Percentiles rank a stretch among this genome's conserved stretches.
Conservation (phyloP, 2,329 filamentous ascomycete genomes). For the Exutisphaerella laricina region DNA sequence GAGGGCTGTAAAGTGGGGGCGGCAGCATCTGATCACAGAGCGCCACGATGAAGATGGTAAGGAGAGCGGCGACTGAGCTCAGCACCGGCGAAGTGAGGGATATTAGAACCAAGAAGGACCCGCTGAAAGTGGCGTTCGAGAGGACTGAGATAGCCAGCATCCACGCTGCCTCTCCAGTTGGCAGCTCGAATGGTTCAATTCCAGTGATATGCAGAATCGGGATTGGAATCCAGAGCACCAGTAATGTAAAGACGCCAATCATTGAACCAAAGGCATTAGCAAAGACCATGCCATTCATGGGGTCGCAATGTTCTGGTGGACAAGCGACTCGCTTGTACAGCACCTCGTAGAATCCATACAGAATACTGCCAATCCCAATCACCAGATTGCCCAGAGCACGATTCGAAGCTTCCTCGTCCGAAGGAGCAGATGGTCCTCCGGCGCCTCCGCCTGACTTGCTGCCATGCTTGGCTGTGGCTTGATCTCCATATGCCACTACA, state of each 20-base stretch:
- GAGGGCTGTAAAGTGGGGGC: slow-evolving; percentile 58
- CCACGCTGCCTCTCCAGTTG: slow-evolving; percentile 69
- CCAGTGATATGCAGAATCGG: slow-evolving; percentile 75
- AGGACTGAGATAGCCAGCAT: slow-evolving; percentile 75
- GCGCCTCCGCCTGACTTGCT: slow-evolving; percentile 51
- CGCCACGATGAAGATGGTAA: slow-evolving; percentile 96
- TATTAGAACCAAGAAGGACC: slow-evolving; percentile 88
- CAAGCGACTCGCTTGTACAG: slow-evolving; percentile 92
- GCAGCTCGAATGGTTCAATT: slow-evolving; percentile 76
- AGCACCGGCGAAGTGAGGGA: slow-evolving; percentile 88
- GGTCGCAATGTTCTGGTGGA: slow-evolving; percentile 78
- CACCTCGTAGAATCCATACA: slow-evolving; percentile 97
- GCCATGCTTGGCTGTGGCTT: slow-evolving; percentile 46
- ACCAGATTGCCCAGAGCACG: slow-evolving; percentile 81
- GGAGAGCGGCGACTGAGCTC: slow-evolving; percentile 74
- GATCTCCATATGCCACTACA: slow-evolving; percentile 90
- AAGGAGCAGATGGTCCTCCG: slow-evolving; percentile 42
- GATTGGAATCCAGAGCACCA: slow-evolving; percentile 86
- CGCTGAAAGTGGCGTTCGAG: slow-evolving; percentile 87
- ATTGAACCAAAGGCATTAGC: slow-evolving; percentile 86
- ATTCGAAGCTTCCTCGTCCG: slow-evolving; percentile 54
- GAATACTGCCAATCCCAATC: slow-evolving; percentile 81
- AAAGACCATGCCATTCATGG: slow-evolving; percentile 90
- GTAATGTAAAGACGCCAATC: slow-evolving; percentile 79
- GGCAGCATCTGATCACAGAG: slow-evolving; percentile 84